These are phyloP conservation scores for Aureobasidium uvarum DNA, from an alignment of 2,329 filamentous ascomycete genomes.

Conservation along the genomic window DNA sequence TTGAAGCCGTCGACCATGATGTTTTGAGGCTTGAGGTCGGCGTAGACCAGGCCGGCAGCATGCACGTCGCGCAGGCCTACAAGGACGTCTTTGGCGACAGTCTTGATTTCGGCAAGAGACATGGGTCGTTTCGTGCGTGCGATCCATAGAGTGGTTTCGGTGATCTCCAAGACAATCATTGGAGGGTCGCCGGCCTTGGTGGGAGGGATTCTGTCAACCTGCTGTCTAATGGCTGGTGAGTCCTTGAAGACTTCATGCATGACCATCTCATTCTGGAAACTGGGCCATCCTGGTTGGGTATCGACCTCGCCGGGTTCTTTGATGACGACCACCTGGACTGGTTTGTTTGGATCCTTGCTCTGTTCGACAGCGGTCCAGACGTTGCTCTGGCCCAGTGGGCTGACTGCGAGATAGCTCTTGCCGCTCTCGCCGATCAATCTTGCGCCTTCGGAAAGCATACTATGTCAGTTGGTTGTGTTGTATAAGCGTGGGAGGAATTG, in stretches of 20 bases:
- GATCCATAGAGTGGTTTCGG: slow-evolving; percentile 33
- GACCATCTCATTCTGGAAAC: slow-evolving; percentile 36
- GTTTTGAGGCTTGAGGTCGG: slow-evolving; percentile 37
- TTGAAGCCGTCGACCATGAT: slow-evolving; percentile 36
- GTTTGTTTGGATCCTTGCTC: slow-evolving; percentile 27
- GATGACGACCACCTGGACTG: slow-evolving; percentile 31
- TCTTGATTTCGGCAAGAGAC: slow-evolving; percentile 32
- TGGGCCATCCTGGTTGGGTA: slow-evolving; percentile 29
- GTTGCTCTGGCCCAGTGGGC: slow-evolving; percentile 34
- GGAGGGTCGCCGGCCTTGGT: slow-evolving; percentile 28
- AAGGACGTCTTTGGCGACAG: slow-evolving; percentile 31
- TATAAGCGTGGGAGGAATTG: not conserved
- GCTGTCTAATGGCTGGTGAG: slow-evolving; percentile 31
- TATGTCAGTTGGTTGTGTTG: slow-evolving; percentile 1
- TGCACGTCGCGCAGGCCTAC: slow-evolving; percentile 33
- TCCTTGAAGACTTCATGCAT: slow-evolving; percentile 37
- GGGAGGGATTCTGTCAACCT: slow-evolving; percentile 35
- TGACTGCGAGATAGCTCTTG: slow-evolving; percentile 35
- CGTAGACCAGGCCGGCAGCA: slow-evolving; percentile 34
- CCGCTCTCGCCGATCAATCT: slow-evolving; percentile 32
- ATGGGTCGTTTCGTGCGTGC: slow-evolving; percentile 34
- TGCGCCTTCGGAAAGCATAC: slow-evolving; percentile 31
- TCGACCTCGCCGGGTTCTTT: slow-evolving; percentile 34
- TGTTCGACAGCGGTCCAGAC: slow-evolving; percentile 34
- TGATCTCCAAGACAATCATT: slow-evolving; percentile 34